Base-by-base conservation (phyloP, 495 filamentous ascomycete genomes). In the Aspergillus mulundensis region DNA sequence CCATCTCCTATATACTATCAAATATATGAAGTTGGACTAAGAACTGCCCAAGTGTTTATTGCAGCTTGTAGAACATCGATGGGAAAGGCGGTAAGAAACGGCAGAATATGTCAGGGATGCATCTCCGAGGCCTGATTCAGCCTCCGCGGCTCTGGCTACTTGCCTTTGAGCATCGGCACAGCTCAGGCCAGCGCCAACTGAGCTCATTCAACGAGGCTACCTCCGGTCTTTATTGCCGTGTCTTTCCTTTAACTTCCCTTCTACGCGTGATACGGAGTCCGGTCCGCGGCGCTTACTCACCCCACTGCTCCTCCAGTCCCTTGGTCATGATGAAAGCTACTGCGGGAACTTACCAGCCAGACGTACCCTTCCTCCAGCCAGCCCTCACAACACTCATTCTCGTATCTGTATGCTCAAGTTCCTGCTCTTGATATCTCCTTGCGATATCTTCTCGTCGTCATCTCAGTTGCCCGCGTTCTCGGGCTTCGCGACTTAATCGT, bases 321-420 rank as follows among this genome's bases (percentile, higher is more conserved):
- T 57, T 51, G 66, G 66, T 59, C 66, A 69, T 61, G 64, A 69
- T 69, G 66, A 63, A 60, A 69, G 58, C 60, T 60, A 61, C 60
- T 62, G 56, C 62, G 54, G 62, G 54, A 65, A 63, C 52, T 47
- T 65, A 52, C 51, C 60, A 63, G 56, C 64, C 56, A 65, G 52
- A 64, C 44, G 60, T 60, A 60, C 56, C 58, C 53, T 50, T 62
- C 58, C 38, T 57, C 62, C 30, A 61, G 24, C 30, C 51, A 49
- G 60, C 57, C 52, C 32, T 40, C 59, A 57, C 57, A 57, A 23
- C 34, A 36, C 53, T 50, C 11, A 19, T 19, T 42, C 34, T 48
- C 57, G 12, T 28, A 25, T 50, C 7, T 50, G 36, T 48, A 23
- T 51, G 44, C 18, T 43, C 5, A 25, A 36, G 34, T 41, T 46